Conservation (phyloP, 1,284 basidiomycete species). For the Ceratobasidium sp. region DNA sequence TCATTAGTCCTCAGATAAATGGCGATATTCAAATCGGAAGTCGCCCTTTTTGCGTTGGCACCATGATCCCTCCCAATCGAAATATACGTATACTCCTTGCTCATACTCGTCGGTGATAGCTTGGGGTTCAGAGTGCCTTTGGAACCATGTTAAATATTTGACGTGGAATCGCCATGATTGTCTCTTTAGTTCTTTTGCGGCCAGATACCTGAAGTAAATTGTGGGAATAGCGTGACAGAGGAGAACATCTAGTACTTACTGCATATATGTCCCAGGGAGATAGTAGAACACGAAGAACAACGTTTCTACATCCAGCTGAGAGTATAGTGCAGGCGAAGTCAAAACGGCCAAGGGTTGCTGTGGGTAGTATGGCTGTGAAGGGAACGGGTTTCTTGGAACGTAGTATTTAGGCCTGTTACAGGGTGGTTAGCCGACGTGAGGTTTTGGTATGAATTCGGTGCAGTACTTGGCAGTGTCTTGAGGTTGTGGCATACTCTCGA, state of each 20-base stretch:
- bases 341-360: slow-evolving; percentile 85
- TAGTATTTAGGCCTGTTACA: slow-evolving; percentile 88
- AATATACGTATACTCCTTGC: slow-evolving; percentile 97
- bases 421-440: not conserved
- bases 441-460: slow-evolving; percentile 3
- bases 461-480: slow-evolving; percentile 92
- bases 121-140: slow-evolving; percentile 96
- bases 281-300: slow-evolving; percentile 99
- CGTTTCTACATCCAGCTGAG: slow-evolving; percentile 95
- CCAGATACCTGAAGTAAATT: slow-evolving; percentile 73
- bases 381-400: slow-evolving; percentile 90
- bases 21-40: slow-evolving; percentile 95
- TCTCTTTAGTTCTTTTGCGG: slow-evolving; percentile 95
- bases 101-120: slow-evolving; percentile 99
- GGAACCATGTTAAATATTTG: slow-evolving; percentile 99
- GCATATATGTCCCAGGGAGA: slow-evolving; percentile 95
- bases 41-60: slow-evolving; percentile 98
- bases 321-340: slow-evolving; percentile 86
- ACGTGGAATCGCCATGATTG: slow-evolving; percentile 99
- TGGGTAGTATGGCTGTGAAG: slow-evolving; percentile 94
- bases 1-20: slow-evolving; percentile 80
- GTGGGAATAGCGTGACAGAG: not conserved
- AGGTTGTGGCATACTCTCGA: slow-evolving; percentile 88
- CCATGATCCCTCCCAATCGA: slow-evolving; percentile 98
- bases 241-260: slow-evolving; percentile 60